phyloP scores from a whole-genome alignment of 176 grass and related monocot genomes.

The Elymus sibiricus region DNA sequence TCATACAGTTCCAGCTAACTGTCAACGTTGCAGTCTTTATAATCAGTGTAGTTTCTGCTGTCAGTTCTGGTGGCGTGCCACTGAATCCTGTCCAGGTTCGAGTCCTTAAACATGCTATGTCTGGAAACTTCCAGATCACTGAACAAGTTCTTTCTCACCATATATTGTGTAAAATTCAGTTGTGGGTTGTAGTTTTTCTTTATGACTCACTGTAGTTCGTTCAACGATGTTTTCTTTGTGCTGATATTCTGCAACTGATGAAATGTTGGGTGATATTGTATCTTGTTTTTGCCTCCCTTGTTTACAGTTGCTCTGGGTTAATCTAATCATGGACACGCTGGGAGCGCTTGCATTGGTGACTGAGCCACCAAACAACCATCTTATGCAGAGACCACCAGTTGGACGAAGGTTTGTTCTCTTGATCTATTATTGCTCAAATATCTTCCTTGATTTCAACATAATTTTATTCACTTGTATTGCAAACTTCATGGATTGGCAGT shows the following conservation, averaged over 20 bases:
- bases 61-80: too few relatives aligned
- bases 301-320: too few relatives aligned
- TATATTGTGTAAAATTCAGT: too few relatives aligned
- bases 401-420: slow-evolving; percentile 59
- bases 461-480: too few relatives aligned
- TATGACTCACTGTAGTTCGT: too few relatives aligned
- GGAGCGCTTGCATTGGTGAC: slow-evolving; percentile 95
- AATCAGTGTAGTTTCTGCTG: too few relatives aligned
- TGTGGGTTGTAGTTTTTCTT: too few relatives aligned
- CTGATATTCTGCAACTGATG: neutral
- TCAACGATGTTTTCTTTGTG: too few relatives aligned
- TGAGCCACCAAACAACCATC: too few relatives aligned
- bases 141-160: neutral
- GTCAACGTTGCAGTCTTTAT: slow-evolving; percentile 82
- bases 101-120: neutral
- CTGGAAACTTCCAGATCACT: neutral
- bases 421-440: neutral
- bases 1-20: slow-evolving; percentile 97
- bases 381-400: slow-evolving; percentile 70
- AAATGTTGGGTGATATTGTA: neutral
- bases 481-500: too few relatives aligned
- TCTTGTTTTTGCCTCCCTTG: neutral
- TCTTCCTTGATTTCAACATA: neutral
- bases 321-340: slow-evolving; percentile 98
- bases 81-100: too few relatives aligned